Evolutionary conservation across 2,329 filamentous ascomycete species (phyloP).

Genomic region (Fusarium buxicola): DNA sequence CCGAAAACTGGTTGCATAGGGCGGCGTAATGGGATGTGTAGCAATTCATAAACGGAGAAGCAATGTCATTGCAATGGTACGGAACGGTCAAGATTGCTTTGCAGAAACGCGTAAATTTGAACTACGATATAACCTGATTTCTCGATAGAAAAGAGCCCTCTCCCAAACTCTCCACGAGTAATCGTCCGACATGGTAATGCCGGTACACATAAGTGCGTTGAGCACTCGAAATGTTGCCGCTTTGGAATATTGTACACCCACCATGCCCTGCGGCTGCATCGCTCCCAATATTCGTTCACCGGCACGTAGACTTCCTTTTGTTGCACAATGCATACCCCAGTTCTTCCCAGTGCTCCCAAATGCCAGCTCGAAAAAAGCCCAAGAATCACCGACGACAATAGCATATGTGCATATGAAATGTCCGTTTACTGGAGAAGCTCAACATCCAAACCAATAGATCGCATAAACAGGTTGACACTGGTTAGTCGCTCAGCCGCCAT

Average conservation of each 20-base stretch:
- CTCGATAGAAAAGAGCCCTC: constrained; percentile 27
- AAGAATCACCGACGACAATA: constrained; percentile 43
- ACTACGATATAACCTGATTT: constrained; percentile 36
- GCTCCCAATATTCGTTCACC: constrained; percentile 40
- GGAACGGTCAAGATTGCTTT: neutral
- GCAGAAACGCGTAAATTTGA: constrained; percentile 39
- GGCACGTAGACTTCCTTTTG: constrained; percentile 32
- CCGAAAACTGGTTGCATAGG: constrained; percentile 34
- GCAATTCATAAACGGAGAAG: constrained; percentile 12
- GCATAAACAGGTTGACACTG: constrained; percentile 98
- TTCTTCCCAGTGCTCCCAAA: constrained; percentile 40
- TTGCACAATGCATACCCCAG: constrained; percentile 35
- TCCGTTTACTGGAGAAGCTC: constrained; percentile 67
- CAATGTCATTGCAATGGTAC: constrained; percentile 4
- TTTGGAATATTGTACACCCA: constrained; percentile 41
- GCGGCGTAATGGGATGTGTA: constrained; percentile 35
- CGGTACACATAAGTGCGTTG: constrained; percentile 30
- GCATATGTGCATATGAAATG: constrained; percentile 27
- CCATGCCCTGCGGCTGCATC: constrained; percentile 23
- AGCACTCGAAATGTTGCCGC: constrained; percentile 34
- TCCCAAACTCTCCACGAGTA: constrained; percentile 31
- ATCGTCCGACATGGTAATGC: constrained; percentile 31
- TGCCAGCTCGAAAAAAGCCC: constrained; percentile 44
- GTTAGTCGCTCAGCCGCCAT: constrained; percentile 86
- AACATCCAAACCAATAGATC: constrained; percentile 97